phyloP scores from a whole-genome alignment of 495 filamentous ascomycete genomes.

The Daldinia vernicosa region DNA sequence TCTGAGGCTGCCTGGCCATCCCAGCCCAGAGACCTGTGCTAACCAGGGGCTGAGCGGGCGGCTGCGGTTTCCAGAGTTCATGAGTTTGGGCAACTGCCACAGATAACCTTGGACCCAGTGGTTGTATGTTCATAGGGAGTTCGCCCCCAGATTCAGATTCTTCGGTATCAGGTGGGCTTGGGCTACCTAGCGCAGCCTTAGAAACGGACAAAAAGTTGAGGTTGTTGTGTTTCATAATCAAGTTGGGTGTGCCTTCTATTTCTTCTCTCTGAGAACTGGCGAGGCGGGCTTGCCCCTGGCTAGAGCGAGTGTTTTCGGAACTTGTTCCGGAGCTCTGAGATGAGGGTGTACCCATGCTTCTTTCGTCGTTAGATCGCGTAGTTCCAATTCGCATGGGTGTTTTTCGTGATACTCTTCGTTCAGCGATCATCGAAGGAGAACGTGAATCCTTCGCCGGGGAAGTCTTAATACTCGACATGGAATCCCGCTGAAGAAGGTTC shows the following conservation, averaged over 20 bases:
- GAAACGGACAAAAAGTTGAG: conserved; percentile 54
- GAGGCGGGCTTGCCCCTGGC: conserved; percentile 39
- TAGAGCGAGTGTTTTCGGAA: conserved; percentile 45
- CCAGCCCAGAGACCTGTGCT: conserved; percentile 38
- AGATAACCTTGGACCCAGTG: background rate
- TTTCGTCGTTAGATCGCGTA: conserved; percentile 38
- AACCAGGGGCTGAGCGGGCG: conserved; percentile 4
- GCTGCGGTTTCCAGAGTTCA: conserved; percentile 32
- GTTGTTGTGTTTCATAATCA: conserved; percentile 47
- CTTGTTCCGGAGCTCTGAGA: conserved; percentile 38
- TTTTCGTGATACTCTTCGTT: conserved; percentile 50
- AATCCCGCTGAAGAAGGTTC: conserved; percentile 57
- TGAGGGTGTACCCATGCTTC: conserved; percentile 36
- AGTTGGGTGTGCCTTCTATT: conserved; percentile 51
- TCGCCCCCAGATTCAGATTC: conserved; percentile 46
- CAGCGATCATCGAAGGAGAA: conserved; percentile 41
- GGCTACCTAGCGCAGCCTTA: conserved; percentile 56
- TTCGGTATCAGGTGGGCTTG: conserved; percentile 60
- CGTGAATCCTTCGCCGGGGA: conserved; percentile 43
- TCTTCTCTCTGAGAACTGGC: conserved; percentile 41
- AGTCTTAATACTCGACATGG: conserved; percentile 56
- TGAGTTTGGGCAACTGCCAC: conserved; percentile 1
- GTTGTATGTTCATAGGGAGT: background rate
- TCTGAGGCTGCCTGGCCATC: conserved; percentile 13
- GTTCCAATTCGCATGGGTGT: conserved; percentile 39